A percentile compares a stretch with the other conserved stretches of the same genome.
phyloP scores from a whole-genome alignment of 768 basidiomycete genomes.

The Galerina marginata region DNA sequence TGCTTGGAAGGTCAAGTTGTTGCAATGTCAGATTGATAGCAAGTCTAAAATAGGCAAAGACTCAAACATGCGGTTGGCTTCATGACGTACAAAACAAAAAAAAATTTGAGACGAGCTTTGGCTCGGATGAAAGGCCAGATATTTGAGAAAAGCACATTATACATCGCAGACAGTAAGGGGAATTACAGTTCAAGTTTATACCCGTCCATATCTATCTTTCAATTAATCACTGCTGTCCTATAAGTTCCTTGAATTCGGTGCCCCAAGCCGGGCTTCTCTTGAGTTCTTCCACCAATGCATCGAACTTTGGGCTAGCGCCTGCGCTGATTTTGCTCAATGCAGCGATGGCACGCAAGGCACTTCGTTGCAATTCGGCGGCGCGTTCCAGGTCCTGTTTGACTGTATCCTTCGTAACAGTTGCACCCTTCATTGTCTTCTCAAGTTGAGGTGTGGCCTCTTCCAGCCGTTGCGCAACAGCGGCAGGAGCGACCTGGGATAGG shows the following conservation, averaged over 20 bases:
- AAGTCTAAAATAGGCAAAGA: no score
- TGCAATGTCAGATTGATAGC: no score
- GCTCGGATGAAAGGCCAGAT: no score
- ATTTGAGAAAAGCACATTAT: no score
- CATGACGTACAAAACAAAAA: no score
- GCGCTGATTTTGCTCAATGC: constrained; percentile 80
- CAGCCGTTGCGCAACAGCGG: constrained; percentile 80
- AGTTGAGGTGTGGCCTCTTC: constrained; percentile 85
- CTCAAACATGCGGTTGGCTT: no score
- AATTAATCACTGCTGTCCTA: constrained; percentile 23
- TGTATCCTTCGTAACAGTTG: constrained; percentile 89
- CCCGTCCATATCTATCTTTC: background rate
- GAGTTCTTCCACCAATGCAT: constrained; percentile 76
- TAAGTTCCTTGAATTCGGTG: constrained; percentile 68
- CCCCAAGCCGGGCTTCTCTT: constrained; percentile 73
- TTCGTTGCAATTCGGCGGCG: constrained; percentile 89
- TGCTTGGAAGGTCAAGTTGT: no score
- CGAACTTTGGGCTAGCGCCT: constrained; percentile 75
- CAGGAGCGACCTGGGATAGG: constrained; percentile 84
- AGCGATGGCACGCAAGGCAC: constrained; percentile 85
- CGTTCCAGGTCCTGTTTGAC: constrained; percentile 93
- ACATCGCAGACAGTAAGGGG: no score
- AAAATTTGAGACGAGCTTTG: no score
- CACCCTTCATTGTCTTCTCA: constrained; percentile 89
- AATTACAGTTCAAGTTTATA: no score